These are phyloP conservation scores for Volutella citrinella DNA, from an alignment of 2,329 filamentous ascomycete species.

Conservation along the genomic window DNA sequence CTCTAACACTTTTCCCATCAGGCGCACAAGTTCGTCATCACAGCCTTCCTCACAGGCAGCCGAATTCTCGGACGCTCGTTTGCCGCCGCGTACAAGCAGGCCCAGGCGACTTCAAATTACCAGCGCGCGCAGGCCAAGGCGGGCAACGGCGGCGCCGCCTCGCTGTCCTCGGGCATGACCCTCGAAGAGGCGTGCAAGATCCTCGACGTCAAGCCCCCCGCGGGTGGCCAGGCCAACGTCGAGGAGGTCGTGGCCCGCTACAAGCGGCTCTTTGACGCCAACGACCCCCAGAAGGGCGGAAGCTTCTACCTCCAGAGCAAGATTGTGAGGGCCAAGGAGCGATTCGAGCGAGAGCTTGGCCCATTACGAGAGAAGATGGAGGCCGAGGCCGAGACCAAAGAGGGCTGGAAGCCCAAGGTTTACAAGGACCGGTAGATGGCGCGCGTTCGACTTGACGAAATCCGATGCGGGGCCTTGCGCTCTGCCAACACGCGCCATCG, in stretches of 20 bases:
- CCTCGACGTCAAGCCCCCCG: conserved; percentile 86
- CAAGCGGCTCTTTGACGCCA: conserved; percentile 91
- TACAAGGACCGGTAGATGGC: conserved; percentile 73
- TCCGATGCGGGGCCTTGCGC: too few species aligned
- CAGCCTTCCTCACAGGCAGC: conserved; percentile 84
- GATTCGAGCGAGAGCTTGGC: conserved; percentile 83
- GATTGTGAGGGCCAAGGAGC: conserved; percentile 83
- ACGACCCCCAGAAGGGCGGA: conserved; percentile 92
- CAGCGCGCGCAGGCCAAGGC: conserved; percentile 67
- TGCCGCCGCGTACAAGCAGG: conserved; percentile 92
- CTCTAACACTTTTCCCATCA: conserved; percentile 34
- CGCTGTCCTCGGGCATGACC: conserved; percentile 69
- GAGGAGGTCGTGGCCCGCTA: conserved; percentile 81
- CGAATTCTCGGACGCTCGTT: conserved; percentile 93
- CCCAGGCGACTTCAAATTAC: conserved; percentile 81
- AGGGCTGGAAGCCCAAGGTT: conserved; percentile 92
- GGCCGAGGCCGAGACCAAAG: conserved; percentile 73
- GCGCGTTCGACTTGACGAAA: conserved; percentile 2
- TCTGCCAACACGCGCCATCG: too few species aligned
- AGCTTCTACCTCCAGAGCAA: conserved; percentile 99
- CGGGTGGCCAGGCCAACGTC: conserved; percentile 69
- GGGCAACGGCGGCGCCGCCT: conserved; percentile 51
- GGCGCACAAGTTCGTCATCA: conserved; percentile 88
- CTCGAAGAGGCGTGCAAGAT: conserved; percentile 97
- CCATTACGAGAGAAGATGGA: conserved; percentile 68